Percentiles rank a stretch among this genome's conserved stretches.
Evolutionary conservation across 1,139 yeast species (phyloP).

Genomic region (Saccharomyces hybrid): DNA sequence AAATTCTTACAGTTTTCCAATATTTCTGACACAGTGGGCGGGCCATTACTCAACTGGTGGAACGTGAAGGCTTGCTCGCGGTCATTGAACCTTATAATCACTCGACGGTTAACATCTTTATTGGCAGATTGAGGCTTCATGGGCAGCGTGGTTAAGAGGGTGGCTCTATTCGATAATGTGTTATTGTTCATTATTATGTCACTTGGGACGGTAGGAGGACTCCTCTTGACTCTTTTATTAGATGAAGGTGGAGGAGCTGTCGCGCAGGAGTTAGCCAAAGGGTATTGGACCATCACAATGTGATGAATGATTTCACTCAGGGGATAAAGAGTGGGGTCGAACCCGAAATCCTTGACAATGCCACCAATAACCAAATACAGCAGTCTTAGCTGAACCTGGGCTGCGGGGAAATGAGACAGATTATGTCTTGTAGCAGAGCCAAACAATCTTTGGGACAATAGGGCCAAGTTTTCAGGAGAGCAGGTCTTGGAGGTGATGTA

Average conservation of each 20-base stretch:
- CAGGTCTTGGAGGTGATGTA: conserved; percentile 50
- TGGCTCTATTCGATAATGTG: conserved; percentile 10
- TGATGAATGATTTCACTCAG: conserved; percentile 60
- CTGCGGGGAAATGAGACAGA: conserved; percentile 17
- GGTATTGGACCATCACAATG: conserved; percentile 56
- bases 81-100: conserved; percentile 25
- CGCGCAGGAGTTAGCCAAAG: conserved; percentile 33
- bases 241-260: background rate
- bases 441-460: conserved; percentile 18
- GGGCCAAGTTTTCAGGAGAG: conserved; percentile 18
- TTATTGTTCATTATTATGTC: background rate
- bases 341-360: conserved; percentile 69
- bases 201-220: background rate
- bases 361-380: conserved; percentile 58
- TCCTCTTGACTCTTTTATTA: background rate
- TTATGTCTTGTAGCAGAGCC: conserved; percentile 16
- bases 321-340: conserved; percentile 54
- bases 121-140: conserved; percentile 31
- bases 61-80: conserved; percentile 29
- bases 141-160: conserved; percentile 26
- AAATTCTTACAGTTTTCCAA: conserved; percentile 26
- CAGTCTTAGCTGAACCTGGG: conserved; percentile 20
- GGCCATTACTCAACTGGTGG: conserved; percentile 30
- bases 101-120: conserved; percentile 27
- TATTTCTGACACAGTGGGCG: conserved; percentile 30